Evolutionary conservation across 306 rosid species (phyloP).

Genomic region (Acacia crassicarpa): DNA sequence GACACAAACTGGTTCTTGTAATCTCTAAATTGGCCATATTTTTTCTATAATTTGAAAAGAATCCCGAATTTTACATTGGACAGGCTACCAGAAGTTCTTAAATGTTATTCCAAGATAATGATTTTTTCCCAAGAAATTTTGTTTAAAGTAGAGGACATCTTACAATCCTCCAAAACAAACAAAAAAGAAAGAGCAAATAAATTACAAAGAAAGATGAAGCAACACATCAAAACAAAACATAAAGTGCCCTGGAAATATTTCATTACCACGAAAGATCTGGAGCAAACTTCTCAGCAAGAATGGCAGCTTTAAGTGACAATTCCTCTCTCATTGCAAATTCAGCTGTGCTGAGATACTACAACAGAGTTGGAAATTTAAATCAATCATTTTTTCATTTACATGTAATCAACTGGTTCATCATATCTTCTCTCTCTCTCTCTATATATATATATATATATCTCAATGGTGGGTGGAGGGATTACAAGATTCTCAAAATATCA

Average conservation of each 20-base stretch:
- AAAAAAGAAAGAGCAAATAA: not conserved
- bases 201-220: slow-evolving; percentile 16
- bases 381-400: slow-evolving; percentile 23
- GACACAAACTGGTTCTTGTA: not conserved
- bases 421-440: slow-evolving; percentile 1
- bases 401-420: slow-evolving; percentile 28
- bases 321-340: slow-evolving; percentile 99
- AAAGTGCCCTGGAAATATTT: slow-evolving; percentile 3
- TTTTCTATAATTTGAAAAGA: not conserved
- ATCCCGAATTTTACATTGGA: not conserved
- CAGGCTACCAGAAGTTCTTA: not conserved
- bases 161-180: not conserved
- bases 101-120: not conserved
- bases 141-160: not conserved
- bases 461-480: not conserved
- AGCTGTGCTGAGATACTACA: slow-evolving; percentile 96
- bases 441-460: too few species aligned
- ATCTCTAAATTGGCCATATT: not conserved
- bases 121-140: slow-evolving; percentile 9
- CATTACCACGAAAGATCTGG: slow-evolving; percentile 97
- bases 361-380: slow-evolving; percentile 39
- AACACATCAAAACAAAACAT: not conserved
- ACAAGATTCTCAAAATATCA: slow-evolving; percentile 22
- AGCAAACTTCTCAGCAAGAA: slow-evolving; percentile 99
- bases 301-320: slow-evolving; percentile 96